Conservation (phyloP, 805 yeast species). For the Schizosaccharomyces japonicus region DNA sequence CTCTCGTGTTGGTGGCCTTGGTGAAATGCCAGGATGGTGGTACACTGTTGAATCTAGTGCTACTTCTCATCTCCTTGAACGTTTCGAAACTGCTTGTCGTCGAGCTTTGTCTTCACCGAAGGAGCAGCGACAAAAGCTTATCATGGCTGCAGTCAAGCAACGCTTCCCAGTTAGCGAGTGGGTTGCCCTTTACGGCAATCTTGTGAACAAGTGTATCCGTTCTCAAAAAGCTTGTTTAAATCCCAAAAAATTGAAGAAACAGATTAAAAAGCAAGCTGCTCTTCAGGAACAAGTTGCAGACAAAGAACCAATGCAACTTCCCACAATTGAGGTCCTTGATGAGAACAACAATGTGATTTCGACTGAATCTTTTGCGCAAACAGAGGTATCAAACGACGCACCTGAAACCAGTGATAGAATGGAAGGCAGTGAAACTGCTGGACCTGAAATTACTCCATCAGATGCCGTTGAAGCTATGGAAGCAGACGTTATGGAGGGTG, state of each 20-base stretch:
- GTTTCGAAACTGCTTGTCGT: not conserved
- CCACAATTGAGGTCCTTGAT: not conserved
- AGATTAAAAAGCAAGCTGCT: not conserved
- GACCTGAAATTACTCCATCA: not conserved
- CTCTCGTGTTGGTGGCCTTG: slow-evolving; percentile 3
- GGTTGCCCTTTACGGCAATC: not conserved
- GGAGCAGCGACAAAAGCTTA: not conserved
- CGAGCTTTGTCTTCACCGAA: not conserved
- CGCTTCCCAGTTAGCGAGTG: slow-evolving; percentile 5
- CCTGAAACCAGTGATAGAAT: too few relatives aligned
- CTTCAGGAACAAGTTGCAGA: not conserved
- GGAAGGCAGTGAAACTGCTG: not conserved
- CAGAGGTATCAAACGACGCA: too few relatives aligned
- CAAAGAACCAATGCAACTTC: not conserved
- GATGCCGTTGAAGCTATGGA: not conserved
- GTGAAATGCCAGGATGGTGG: slow-evolving; percentile 6
- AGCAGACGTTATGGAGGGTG: not conserved
- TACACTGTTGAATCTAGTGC: slow-evolving; percentile 2
- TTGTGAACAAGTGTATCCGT: not conserved
- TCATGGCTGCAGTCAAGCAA: not conserved
- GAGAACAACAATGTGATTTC: not conserved
- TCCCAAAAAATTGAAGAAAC: not conserved
- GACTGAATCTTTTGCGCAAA: not conserved
- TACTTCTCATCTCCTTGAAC: slow-evolving; percentile 3
- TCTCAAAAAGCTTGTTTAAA: not conserved